Percentiles rank a stretch among this genome's conserved stretches.
These are phyloP conservation scores for Citeromyces matritensis DNA, from an alignment of 805 yeast genomes.

Conservation along the genomic window DNA sequence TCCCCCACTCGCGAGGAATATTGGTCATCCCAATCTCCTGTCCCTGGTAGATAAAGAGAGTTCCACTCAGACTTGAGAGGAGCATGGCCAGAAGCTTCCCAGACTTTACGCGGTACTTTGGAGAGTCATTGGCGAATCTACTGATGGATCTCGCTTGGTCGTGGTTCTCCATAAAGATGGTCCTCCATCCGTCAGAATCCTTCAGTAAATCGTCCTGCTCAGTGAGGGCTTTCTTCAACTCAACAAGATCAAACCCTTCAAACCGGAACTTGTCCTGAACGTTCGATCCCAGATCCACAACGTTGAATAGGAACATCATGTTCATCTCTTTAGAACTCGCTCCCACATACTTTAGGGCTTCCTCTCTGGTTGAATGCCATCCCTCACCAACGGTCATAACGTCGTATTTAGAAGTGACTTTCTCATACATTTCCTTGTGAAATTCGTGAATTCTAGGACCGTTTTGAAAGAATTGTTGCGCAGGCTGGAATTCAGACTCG, in stretches of 20 bases:
- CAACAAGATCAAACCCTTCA: constrained; percentile 17
- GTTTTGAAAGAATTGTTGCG: constrained; percentile 15
- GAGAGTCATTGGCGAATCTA: constrained; percentile 31
- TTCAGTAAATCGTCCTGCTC: constrained; percentile 21
- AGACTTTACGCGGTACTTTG: constrained; percentile 17
- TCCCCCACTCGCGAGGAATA: constrained; percentile 26
- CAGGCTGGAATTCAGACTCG: constrained; percentile 23
- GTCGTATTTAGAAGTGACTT: constrained; percentile 27
- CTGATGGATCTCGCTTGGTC: constrained; percentile 41
- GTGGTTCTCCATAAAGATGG: constrained; percentile 41
- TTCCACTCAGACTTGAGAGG: constrained; percentile 32
- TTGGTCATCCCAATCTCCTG: constrained; percentile 46
- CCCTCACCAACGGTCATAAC: constrained; percentile 46
- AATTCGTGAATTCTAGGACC: constrained; percentile 48
- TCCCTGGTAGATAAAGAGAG: constrained; percentile 43
- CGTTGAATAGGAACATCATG: constrained; percentile 21
- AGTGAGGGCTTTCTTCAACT: constrained; percentile 23
- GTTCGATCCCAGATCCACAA: constrained; percentile 20
- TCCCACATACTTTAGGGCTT: constrained; percentile 24
- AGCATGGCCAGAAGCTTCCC: constrained; percentile 33
- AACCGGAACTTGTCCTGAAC: constrained; percentile 18
- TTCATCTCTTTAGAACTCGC: constrained; percentile 21
- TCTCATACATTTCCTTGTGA: constrained; percentile 31
- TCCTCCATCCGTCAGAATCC: constrained; percentile 41
- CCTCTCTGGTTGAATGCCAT: constrained; percentile 24